Evolutionary conservation across 768 basidiomycete genomes (phyloP).

Genomic region (Podaxis sp.): DNA sequence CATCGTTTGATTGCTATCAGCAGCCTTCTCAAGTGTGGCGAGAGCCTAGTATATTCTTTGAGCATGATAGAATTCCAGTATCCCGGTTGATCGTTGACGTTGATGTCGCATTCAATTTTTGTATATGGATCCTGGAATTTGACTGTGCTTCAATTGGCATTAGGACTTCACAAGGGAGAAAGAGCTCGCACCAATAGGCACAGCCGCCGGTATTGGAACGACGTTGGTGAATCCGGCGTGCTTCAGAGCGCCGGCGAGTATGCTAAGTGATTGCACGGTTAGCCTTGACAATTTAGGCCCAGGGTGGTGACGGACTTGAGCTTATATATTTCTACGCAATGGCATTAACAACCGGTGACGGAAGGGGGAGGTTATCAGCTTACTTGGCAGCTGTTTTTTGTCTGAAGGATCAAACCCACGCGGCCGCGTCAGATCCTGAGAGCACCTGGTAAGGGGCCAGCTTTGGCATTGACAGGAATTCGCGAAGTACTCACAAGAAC

Average conservation of each 20-base stretch:
- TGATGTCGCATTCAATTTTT: constrained; percentile 50
- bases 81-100: constrained; percentile 64
- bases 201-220: constrained; percentile 34
- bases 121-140: constrained; percentile 48
- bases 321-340: constrained; percentile 28
- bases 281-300: not conserved
- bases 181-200: constrained; percentile 40
- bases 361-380: not conserved
- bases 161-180: not conserved
- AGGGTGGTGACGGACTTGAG: constrained; percentile 20
- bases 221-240: constrained; percentile 34
- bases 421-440: constrained; percentile 25
- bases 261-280: constrained; percentile 20
- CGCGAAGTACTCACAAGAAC: constrained; percentile 40
- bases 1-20: constrained; percentile 54
- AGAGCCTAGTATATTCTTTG: constrained; percentile 46
- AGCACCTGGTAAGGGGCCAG: not conserved
- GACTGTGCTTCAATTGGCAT: constrained; percentile 34
- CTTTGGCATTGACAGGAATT: not conserved
- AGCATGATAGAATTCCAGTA: constrained; percentile 50
- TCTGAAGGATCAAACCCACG: constrained; percentile 19
- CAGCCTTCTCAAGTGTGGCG: constrained; percentile 44
- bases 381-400: constrained; percentile 12
- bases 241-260: constrained; percentile 29
- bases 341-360: not conserved